A percentile compares a stretch with the other conserved stretches of the same genome.
Evolutionary conservation across 2,329 filamentous ascomycete species (phyloP).

Genomic region (Alternaria novae-zelandiae): DNA sequence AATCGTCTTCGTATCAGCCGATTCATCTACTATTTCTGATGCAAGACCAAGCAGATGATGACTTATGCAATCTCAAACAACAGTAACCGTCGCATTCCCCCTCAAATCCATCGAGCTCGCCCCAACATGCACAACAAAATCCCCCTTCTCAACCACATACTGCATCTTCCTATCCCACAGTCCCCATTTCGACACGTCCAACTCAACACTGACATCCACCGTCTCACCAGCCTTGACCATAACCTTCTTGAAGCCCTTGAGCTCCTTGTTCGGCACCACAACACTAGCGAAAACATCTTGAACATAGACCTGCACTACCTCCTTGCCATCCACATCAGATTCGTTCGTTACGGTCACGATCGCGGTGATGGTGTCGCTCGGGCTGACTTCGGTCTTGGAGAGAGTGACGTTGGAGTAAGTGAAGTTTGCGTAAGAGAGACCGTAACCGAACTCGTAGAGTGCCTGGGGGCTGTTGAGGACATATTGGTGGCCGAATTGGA

Average conservation of each 20-base stretch:
- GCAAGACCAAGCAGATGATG: no score
- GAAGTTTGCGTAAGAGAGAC: slow-evolving; percentile 70
- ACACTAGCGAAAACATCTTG: slow-evolving; percentile 67
- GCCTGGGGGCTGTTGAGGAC: slow-evolving; percentile 66
- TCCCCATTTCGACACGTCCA: slow-evolving; percentile 60
- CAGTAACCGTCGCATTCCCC: slow-evolving; percentile 63
- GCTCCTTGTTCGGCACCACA: slow-evolving; percentile 67
- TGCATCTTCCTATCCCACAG: slow-evolving; percentile 67
- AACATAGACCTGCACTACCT: slow-evolving; percentile 73
- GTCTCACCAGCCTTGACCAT: slow-evolving; percentile 65
- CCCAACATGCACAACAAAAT: slow-evolving; percentile 69
- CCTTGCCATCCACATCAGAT: slow-evolving; percentile 62
- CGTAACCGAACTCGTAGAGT: slow-evolving; percentile 71
- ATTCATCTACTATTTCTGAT: no score
- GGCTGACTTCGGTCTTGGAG: slow-evolving; percentile 56
- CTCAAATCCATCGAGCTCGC: slow-evolving; percentile 63
- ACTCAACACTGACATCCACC: slow-evolving; percentile 58
- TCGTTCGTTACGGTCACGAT: slow-evolving; percentile 68
- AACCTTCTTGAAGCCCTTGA: slow-evolving; percentile 73
- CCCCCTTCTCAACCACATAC: slow-evolving; percentile 76
- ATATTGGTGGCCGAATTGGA: slow-evolving; percentile 70
- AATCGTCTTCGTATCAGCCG: no score
- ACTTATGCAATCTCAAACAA: slow-evolving; percentile 34
- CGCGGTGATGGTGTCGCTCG: slow-evolving; percentile 63
- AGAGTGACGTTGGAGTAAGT: slow-evolving; percentile 62